Evolutionary conservation across 306 rosid species (phyloP).

Genomic region (Prunus fruticosa): DNA sequence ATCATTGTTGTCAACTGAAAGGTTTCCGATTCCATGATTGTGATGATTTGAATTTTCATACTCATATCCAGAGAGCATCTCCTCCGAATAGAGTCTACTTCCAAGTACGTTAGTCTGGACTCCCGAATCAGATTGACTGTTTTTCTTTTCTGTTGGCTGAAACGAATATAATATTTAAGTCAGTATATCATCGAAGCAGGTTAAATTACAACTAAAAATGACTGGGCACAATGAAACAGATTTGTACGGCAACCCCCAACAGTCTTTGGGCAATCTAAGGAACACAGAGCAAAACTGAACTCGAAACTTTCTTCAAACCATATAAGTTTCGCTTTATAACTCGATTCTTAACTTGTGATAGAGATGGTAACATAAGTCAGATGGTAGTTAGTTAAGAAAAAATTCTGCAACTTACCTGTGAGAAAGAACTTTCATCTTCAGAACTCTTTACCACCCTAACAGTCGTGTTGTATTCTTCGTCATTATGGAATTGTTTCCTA

Average conservation of each 20-base stretch:
- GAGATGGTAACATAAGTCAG: neutral
- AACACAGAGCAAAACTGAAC: neutral
- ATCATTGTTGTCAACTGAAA: constrained; percentile 41
- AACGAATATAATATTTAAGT: constrained; percentile 9
- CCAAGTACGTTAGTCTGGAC: constrained; percentile 40
- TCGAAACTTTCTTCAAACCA: neutral
- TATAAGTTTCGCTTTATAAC: neutral
- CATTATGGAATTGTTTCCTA: constrained; percentile 66
- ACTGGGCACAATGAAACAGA: neutral
- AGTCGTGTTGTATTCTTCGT: constrained; percentile 54
- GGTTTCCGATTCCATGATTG: constrained; percentile 46
- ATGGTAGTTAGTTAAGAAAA: constrained; percentile 6
- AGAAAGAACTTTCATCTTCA: constrained; percentile 55
- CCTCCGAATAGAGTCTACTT: constrained; percentile 47
- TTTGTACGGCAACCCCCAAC: neutral
- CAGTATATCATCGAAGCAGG: neutral
- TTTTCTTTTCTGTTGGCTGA: constrained; percentile 57
- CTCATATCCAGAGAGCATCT: constrained; percentile 34
- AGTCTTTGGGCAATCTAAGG: neutral
- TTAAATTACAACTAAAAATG: neutral
- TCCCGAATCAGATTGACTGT: constrained; percentile 39
- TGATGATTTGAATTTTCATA: constrained; percentile 46
- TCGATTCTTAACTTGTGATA: neutral
- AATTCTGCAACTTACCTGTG: constrained; percentile 44
- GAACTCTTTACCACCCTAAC: constrained; percentile 55